Percentiles rank a stretch among this genome's conserved stretches.
These are phyloP conservation scores for Tausonia pullulans DNA, from an alignment of 1,284 basidiomycete species.

Conservation along the genomic window DNA sequence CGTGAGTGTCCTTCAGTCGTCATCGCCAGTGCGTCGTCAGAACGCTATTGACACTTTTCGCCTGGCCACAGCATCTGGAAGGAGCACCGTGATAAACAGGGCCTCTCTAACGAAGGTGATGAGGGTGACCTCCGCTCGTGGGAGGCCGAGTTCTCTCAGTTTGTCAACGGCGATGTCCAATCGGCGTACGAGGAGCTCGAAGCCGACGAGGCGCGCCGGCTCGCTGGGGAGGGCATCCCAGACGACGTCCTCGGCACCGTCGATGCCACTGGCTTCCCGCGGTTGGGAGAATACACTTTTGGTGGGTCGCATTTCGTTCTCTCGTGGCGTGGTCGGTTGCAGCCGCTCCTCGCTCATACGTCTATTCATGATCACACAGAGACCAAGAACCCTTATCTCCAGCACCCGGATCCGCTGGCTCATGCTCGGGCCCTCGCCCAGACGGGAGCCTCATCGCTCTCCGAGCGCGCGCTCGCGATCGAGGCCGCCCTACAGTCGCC, in stretches of 20 bases:
- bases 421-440: slow-evolving; percentile 36
- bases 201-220: slow-evolving; percentile 42
- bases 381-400: slow-evolving; percentile 56
- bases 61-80: slow-evolving; percentile 32
- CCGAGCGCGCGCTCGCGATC: slow-evolving; percentile 29
- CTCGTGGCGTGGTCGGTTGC: no score
- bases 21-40: not conserved
- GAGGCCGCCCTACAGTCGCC: slow-evolving; percentile 54
- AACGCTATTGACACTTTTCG: slow-evolving; percentile 12
- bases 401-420: slow-evolving; percentile 39
- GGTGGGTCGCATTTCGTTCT: slow-evolving; percentile 40
- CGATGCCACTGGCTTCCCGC: slow-evolving; percentile 60
- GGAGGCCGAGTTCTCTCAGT: slow-evolving; percentile 78
- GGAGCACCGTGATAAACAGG: slow-evolving; percentile 35
- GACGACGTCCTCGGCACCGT: slow-evolving; percentile 39
- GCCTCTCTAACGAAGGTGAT: not conserved
- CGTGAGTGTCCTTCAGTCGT: slow-evolving; percentile 17
- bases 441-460: slow-evolving; percentile 37
- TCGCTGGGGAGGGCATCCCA: slow-evolving; percentile 34
- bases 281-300: slow-evolving; percentile 58
- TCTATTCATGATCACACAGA: slow-evolving; percentile 34
- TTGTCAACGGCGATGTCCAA: slow-evolving; percentile 52
- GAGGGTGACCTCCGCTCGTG: slow-evolving; percentile 62
- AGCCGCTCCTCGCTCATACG: not conserved
- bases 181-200: slow-evolving; percentile 18